Conservation (phyloP, 2,329 filamentous ascomycete species). For the Paradendryphiella salina region DNA sequence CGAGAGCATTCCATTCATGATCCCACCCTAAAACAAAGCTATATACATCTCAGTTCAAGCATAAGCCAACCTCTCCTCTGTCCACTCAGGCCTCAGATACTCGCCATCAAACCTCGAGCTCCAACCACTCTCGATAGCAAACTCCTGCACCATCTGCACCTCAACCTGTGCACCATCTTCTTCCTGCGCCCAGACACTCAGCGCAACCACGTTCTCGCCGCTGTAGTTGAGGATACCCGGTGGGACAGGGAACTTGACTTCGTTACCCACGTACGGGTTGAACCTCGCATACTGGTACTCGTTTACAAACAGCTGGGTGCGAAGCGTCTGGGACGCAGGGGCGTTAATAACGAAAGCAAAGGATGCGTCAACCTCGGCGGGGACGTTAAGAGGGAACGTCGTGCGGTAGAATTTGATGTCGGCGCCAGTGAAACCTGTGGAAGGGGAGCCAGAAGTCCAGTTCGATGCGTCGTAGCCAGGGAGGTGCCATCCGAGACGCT, state of each 20-base stretch:
- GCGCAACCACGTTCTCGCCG: conserved; percentile 61
- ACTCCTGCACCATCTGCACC: conserved; percentile 58
- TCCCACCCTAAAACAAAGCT: not conserved
- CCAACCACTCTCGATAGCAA: conserved; percentile 58
- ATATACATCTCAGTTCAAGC: conserved; percentile 15
- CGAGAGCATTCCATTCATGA: not conserved
- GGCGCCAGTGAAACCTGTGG: conserved; percentile 52
- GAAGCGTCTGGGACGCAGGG: conserved; percentile 50
- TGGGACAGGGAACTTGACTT: conserved; percentile 63
- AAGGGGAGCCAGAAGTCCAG: conserved; percentile 49
- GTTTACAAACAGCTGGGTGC: conserved; percentile 65
- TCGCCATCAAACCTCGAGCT: conserved; percentile 54
- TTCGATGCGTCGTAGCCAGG: conserved; percentile 57
- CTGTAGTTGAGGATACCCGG: conserved; percentile 62
- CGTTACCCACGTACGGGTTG: conserved; percentile 63
- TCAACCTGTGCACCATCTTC: conserved; percentile 56
- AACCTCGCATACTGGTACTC: conserved; percentile 67
- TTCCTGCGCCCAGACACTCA: conserved; percentile 64
- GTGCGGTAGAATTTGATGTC: conserved; percentile 62
- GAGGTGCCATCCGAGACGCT: conserved; percentile 63
- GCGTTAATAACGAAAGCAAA: conserved; percentile 60
- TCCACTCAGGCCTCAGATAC: conserved; percentile 59
- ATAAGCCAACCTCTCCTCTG: conserved; percentile 38
- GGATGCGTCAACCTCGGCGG: conserved; percentile 58
- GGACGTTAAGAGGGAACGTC: conserved; percentile 55